Base-by-base conservation (phyloP, 768 basidiomycete species). In the Naematelia aurantialba region DNA sequence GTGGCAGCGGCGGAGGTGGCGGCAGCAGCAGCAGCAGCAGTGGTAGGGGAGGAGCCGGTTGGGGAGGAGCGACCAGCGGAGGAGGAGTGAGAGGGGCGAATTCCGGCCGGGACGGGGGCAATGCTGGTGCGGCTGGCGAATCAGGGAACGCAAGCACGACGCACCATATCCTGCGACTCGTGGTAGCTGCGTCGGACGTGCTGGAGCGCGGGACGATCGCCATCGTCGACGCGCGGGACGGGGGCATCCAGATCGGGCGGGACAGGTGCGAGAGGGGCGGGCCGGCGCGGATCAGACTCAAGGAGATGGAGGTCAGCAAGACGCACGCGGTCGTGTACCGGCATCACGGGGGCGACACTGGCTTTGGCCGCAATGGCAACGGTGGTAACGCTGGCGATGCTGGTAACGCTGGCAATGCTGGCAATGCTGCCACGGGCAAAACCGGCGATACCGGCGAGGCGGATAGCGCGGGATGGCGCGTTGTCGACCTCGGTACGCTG, bases 281-380 rank as follows among this genome's bases (percentile, higher is more conserved):
- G 12, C 51, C 39, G 14, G 60, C 70, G 0, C 63, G 72, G 39
- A 24, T 76, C 14, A 31, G 73, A 47, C 30, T 73, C 42, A 65
- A 63, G 31, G 72, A 74, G 61, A 72, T 74, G 73, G 66, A 61
- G 27, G 70, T 71, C 14, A 73, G 71, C 55, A 76, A 76, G 57
- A 63, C 68, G 13, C 75, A 76, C 52, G 71, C 73, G 22, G 61
- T 68, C 14, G 47, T 74, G 8, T 71, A 67, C 49, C 73, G 72
- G 70, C 65, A 65, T 21, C 42, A 45, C 46, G 54, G 54, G 3
- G 60, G 56, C n/a, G 42, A 45, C 45, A 53, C 54, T 5, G 56
- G 52, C 22, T 50, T n/a, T 44, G 26, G 26, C 11, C 59, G 59
- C 47, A 50, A 47, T 14, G 61, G 49, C 5, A 45, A 22, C 17